Percentiles rank a stretch among this genome's conserved stretches.
phyloP scores from a whole-genome alignment of 1,139 yeast genomes.

The Pichia sp. region DNA sequence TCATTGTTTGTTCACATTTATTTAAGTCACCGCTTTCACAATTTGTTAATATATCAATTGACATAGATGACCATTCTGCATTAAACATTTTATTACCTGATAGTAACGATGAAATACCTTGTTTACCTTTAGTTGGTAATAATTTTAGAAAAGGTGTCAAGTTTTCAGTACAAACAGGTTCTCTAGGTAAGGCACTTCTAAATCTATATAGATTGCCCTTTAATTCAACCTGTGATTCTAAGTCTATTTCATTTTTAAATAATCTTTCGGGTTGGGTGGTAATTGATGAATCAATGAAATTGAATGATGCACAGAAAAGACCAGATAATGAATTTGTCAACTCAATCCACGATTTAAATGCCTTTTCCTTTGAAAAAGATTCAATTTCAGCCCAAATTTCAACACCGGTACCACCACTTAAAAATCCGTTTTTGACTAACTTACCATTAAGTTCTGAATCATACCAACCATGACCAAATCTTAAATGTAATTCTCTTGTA shows the following conservation, averaged over 20 bases:
- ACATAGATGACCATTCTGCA: slow-evolving; percentile 91
- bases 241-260: slow-evolving; percentile 31
- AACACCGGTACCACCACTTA: slow-evolving; percentile 92
- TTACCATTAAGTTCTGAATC: slow-evolving; percentile 85
- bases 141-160: slow-evolving; percentile 87
- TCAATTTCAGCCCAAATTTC: slow-evolving; percentile 86
- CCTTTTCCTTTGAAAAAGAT: slow-evolving; percentile 49
- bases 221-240: slow-evolving; percentile 24
- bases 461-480: slow-evolving; percentile 96
- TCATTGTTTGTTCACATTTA: slow-evolving; percentile 49
- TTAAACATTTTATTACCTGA: slow-evolving; percentile 97
- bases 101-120: slow-evolving; percentile 78
- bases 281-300: slow-evolving; percentile 72
- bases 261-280: slow-evolving; percentile 66
- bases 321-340: slow-evolving; percentile 80
- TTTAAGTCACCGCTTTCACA: slow-evolving; percentile 31
- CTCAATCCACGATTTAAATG: slow-evolving; percentile 60
- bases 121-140: slow-evolving; percentile 86
- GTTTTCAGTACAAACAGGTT: slow-evolving; percentile 96
- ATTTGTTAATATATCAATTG: slow-evolving; percentile 68
- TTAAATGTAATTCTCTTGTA: slow-evolving; percentile 68
- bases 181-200: slow-evolving; percentile 88
- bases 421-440: slow-evolving; percentile 63
- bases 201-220: slow-evolving; percentile 46
- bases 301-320: slow-evolving; percentile 89